These are phyloP conservation scores for Salvia sclarea DNA, from an alignment of 305 asterid genomes.

Conservation along the genomic window DNA sequence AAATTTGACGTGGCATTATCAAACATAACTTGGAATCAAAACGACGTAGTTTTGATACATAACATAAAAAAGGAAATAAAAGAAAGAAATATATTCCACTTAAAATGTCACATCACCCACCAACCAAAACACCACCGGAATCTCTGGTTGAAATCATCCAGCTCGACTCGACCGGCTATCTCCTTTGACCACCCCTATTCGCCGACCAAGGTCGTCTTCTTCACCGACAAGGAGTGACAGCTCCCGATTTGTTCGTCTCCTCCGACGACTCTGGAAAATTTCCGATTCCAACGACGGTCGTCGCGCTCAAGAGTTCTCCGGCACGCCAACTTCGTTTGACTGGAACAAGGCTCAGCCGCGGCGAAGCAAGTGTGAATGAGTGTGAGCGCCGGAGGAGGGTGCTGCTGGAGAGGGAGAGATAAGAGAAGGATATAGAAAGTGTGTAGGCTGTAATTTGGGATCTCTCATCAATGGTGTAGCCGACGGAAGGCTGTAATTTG, in stretches of 20 bases:
- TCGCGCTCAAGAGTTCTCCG: constrained; percentile 67
- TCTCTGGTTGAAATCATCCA: constrained; percentile 81
- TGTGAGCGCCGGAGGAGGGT: constrained; percentile 97
- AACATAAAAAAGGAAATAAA: too few relatives aligned
- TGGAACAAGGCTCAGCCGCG: constrained; percentile 96
- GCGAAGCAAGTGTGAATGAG: constrained; percentile 90
- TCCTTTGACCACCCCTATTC: constrained; percentile 96
- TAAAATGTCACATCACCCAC: too few relatives aligned
- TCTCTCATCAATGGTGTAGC: constrained; percentile 88
- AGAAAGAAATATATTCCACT: too few relatives aligned
- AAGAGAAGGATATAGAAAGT: too few relatives aligned
- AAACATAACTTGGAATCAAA: too few relatives aligned
- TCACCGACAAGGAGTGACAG: constrained; percentile 94
- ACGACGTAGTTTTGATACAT: too few relatives aligned
- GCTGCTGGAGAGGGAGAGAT: too few relatives aligned
- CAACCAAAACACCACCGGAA: too few relatives aligned
- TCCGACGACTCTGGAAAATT: constrained; percentile 88
- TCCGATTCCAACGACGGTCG: constrained; percentile 45
- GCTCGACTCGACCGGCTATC: constrained; percentile 69
- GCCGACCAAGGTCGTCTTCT: constrained; percentile 78
- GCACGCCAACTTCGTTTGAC: constrained; percentile 83
- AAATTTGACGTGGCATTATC: too few relatives aligned
- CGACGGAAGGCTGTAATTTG: constrained; percentile 86
- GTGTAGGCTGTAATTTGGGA: constrained; percentile 95
- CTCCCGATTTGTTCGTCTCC: constrained; percentile 82